Evolutionary conservation across 1,284 basidiomycete genomes (phyloP), one percentile per base, ranked within the genome.

Genomic region (Thecaphora frezii): DNA sequence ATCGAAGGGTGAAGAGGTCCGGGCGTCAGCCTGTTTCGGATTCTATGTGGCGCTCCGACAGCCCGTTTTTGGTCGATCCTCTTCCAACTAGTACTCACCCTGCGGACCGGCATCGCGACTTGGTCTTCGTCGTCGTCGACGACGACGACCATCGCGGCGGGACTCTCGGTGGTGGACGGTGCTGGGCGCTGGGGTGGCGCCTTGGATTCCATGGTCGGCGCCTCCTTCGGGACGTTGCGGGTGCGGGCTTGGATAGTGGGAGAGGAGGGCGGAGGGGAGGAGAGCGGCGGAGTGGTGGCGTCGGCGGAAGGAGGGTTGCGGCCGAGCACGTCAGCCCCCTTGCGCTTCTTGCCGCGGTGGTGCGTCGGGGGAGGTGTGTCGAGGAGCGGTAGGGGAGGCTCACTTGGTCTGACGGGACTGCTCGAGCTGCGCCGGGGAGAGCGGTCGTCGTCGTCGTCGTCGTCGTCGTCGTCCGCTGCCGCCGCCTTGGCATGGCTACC

Each of bases 111-210:
- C 43, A 44, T 44, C 9, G 8, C 19, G 10, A 60, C 56, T 19
- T 67, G 61, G 9, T 67, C 58, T 12, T 64, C 56, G n/a, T 48
- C 48, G 10, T 50, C 44, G 23, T 56, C 54, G 24, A 24, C 28
- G 47, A 65, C 61, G 22, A 61, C 38, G 36, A 64, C 59, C 60
- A 64, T 61, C 19, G 42, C 23, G 39, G 50, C 59, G 4, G 39
- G 43, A 36, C 62, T 56, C 48, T 59, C 62, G 53, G 55, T 64
- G 0, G 65, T 54, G 4, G 65, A 60, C 16, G 65, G 65, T 2
- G 65, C 64, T 18, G 60, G 65, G n/a, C 59, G 53, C 19, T 54
- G 54, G 13, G 66, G 56, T 10, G 51, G 50, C n/a, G 61, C 54
- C 50, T 54, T 25, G 42, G 33, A 2, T 5, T n/a, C 4, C 19